Conservation (phyloP, 2,329 filamentous ascomycete genomes). For the Ophiocordyceps camponoti-leonardi region DNA sequence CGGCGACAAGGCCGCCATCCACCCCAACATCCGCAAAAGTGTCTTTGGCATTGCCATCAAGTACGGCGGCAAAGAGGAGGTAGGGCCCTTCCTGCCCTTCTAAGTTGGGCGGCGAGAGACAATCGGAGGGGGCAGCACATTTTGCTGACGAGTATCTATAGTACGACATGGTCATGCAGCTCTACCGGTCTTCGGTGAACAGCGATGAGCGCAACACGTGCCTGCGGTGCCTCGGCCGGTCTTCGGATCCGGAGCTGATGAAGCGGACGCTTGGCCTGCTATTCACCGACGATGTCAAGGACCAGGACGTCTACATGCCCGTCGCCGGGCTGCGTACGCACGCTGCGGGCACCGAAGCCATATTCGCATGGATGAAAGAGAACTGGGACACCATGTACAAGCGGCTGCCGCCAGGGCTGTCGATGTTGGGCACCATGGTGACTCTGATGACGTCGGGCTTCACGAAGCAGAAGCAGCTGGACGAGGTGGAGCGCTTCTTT, state of each 20-base stretch:
- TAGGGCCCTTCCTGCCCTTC: conserved; percentile 19
- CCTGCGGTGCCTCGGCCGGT: conserved; percentile 65
- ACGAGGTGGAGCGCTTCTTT: conserved; percentile 69
- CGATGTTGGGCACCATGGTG: conserved; percentile 74
- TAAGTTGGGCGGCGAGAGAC: conserved; percentile 2
- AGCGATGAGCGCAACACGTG: conserved; percentile 81
- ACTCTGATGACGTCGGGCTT: conserved; percentile 70
- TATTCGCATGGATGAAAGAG: conserved; percentile 68
- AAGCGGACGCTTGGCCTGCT: conserved; percentile 62
- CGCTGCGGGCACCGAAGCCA: conserved; percentile 57
- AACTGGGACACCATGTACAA: conserved; percentile 78
- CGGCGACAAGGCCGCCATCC: conserved; percentile 66
- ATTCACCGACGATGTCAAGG: conserved; percentile 69
- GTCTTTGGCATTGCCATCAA: conserved; percentile 76
- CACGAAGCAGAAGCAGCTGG: conserved; percentile 57
- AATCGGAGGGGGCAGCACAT: too few relatives aligned
- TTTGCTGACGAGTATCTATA: conserved; percentile 10
- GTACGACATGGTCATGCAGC: conserved; percentile 62
- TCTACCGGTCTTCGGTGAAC: conserved; percentile 55
- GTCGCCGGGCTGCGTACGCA: conserved; percentile 64
- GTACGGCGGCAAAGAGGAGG: conserved; percentile 71
- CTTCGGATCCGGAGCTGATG: conserved; percentile 63
- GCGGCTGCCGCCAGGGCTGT: conserved; percentile 69
- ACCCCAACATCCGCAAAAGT: conserved; percentile 77
- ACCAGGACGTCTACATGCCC: conserved; percentile 87